Evolutionary conservation across 306 rosid species (phyloP).

Genomic region (Luffa aegyptiaca): DNA sequence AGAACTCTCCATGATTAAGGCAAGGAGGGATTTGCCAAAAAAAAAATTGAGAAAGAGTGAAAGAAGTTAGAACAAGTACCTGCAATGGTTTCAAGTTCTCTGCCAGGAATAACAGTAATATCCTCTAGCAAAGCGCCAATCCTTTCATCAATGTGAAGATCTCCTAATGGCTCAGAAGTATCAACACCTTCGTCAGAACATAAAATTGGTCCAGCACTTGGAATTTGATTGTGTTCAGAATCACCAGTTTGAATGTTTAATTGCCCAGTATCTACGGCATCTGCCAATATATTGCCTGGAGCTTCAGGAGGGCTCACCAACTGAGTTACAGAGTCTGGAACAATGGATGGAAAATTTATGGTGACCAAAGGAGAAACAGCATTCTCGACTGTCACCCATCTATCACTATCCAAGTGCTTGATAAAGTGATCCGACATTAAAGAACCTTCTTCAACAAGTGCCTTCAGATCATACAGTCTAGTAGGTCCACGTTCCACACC

Average conservation of each 20-base stretch:
- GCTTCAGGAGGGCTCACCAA: conserved; percentile 95
- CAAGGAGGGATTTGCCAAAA: neutral
- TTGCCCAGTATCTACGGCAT: conserved; percentile 44
- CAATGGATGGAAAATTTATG: conserved; percentile 51
- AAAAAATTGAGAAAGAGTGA: neutral
- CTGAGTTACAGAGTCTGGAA: conserved; percentile 64
- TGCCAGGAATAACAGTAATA: conserved; percentile 70
- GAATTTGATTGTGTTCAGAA: conserved; percentile 32
- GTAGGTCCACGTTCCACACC: conserved; percentile 85
- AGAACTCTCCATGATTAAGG: conserved; percentile 8
- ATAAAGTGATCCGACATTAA: conserved; percentile 83
- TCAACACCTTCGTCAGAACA: conserved; percentile 20
- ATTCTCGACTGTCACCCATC: conserved; percentile 96
- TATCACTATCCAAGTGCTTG: conserved; percentile 81
- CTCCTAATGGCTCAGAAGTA: conserved; percentile 39
- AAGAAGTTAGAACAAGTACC: conserved; percentile 31
- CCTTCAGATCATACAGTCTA: conserved; percentile 64
- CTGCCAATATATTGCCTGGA: conserved; percentile 79
- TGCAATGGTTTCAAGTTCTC: conserved; percentile 71
- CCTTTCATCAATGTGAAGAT: conserved; percentile 77
- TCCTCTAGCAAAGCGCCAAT: conserved; percentile 61
- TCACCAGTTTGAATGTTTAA: conserved; percentile 27
- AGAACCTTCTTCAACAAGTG: conserved; percentile 77
- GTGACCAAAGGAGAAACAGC: conserved; percentile 76
- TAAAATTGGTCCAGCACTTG: conserved; percentile 22